Percentiles rank a stretch among this genome's conserved stretches.
Conservation (phyloP, 768 basidiomycete species). For the Lentinula sp. region DNA sequence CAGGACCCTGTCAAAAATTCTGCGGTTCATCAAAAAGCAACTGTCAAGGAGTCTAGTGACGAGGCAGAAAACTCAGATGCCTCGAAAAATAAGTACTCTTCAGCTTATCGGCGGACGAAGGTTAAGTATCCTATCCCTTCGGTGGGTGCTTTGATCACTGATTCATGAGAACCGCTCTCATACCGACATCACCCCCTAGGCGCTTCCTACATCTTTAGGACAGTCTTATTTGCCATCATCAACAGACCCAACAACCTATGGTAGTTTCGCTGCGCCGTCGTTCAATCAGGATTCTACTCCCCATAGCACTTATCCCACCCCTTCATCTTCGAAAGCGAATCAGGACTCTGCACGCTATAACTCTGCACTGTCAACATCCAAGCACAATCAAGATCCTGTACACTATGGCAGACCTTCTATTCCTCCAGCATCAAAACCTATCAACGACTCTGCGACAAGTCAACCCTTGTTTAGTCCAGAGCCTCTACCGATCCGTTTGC, state of each 20-base stretch:
- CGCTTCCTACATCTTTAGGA: background rate
- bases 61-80: conserved; percentile 28
- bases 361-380: background rate
- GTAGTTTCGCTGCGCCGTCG: background rate
- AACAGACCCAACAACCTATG: background rate
- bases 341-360: background rate
- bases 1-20: background rate
- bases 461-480: conserved; percentile 1
- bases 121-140: conserved; percentile 22
- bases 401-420: background rate
- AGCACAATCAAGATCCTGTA: background rate
- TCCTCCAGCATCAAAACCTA: background rate
- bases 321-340: background rate
- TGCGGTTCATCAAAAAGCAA: background rate
- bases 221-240: background rate
- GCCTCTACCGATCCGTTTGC: background rate
- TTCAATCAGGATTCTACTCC: background rate
- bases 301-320: background rate
- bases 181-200: background rate
- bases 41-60: conserved; percentile 25
- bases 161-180: background rate
- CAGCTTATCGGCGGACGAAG: conserved; percentile 25
- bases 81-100: conserved; percentile 15
- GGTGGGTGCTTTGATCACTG: conserved; percentile 8
- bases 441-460: background rate